phyloP scores from a whole-genome alignment of 257 asterid genomes.

The Solanum bulbocastanum region DNA sequence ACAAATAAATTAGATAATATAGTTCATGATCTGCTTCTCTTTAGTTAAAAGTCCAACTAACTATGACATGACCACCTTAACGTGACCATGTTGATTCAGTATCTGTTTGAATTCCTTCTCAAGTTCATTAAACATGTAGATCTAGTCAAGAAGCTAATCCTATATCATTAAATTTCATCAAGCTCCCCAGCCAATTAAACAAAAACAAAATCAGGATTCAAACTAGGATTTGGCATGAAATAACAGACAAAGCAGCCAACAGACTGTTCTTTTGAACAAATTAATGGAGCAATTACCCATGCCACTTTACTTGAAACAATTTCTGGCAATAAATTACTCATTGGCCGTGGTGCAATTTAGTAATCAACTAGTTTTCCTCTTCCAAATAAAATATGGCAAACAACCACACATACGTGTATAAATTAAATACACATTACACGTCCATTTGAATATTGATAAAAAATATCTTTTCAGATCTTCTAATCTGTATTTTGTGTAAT shows the following conservation, averaged over 20 bases:
- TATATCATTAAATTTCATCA: neutral
- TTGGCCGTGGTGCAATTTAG: neutral
- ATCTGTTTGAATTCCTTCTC: neutral
- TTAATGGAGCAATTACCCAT: neutral
- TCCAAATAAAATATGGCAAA: neutral
- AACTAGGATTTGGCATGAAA: neutral
- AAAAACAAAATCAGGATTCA: neutral
- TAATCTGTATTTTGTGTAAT: neutral
- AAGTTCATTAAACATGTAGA: neutral
- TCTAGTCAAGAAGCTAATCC: neutral
- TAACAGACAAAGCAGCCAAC: neutral
- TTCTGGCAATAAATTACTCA: neutral
- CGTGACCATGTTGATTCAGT: neutral
- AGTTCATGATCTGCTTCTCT: neutral
- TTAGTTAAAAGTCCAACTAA: neutral
- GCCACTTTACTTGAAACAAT: neutral
- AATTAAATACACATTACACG: neutral
- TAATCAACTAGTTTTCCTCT: neutral
- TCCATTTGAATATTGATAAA: neutral
- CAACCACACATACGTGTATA: neutral
- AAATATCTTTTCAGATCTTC: neutral
- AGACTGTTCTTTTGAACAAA: neutral
- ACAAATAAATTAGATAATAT: neutral
- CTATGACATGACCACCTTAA: neutral
- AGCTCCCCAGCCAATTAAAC: neutral